Conservation (phyloP, 441 rosid genomes). For the Pelargonium myrrhifolium region DNA sequence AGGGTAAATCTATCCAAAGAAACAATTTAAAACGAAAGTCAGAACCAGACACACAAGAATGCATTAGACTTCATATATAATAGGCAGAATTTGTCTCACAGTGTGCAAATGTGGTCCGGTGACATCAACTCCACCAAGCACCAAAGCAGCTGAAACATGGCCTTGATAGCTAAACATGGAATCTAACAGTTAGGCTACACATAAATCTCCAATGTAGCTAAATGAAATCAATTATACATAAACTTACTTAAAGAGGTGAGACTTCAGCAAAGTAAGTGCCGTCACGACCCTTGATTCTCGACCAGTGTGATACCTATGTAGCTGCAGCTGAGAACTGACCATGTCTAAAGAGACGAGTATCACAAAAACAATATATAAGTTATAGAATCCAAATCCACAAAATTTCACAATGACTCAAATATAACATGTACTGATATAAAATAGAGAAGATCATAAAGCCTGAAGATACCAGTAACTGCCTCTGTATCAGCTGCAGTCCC, state of each 20-base stretch:
- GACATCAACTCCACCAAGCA: slow-evolving; percentile 52
- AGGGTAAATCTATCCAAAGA: slow-evolving; percentile 23
- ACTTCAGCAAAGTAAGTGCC: slow-evolving; percentile 83
- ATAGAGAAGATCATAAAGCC: neutral
- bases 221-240: slow-evolving; percentile 5
- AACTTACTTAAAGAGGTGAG: slow-evolving; percentile 76
- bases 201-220: slow-evolving; percentile 4
- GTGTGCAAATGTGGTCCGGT: slow-evolving; percentile 28
- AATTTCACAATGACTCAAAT: neutral
- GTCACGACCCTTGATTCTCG: slow-evolving; percentile 89
- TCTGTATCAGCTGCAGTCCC: slow-evolving; percentile 98
- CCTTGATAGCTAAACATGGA: slow-evolving; percentile 73
- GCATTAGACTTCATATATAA: neutral
- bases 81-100: slow-evolving; percentile 10
- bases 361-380: neutral
- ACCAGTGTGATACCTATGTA: slow-evolving; percentile 87
- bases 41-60: neutral
- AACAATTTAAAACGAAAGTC: neutral
- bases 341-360: slow-evolving; percentile 45
- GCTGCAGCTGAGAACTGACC: slow-evolving; percentile 93
- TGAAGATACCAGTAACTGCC: slow-evolving; percentile 76
- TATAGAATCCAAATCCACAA: neutral
- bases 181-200: slow-evolving; percentile 22
- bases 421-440: neutral
- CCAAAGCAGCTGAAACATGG: slow-evolving; percentile 79